phyloP scores from a whole-genome alignment of 352 stramenopile genomes.

The Pseudoperonospora humuli region DNA sequence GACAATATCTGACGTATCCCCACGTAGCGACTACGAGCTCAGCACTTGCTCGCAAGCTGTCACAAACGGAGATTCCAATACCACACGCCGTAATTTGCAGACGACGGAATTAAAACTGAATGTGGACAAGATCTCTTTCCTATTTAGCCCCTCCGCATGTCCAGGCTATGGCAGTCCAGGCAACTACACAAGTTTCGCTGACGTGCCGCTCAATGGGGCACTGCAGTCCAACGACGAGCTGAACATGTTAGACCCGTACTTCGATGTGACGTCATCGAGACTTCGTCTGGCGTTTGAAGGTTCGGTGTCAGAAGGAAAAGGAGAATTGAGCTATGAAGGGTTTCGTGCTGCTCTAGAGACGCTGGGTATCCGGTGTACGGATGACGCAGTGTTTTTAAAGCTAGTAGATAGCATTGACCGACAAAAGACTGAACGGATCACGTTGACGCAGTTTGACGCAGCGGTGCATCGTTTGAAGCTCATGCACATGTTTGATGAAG shows the following conservation, averaged over 20 bases:
- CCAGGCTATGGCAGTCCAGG: conserved; percentile 9
- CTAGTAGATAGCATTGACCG: conserved; percentile 64
- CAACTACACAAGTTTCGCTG: conserved; percentile 45
- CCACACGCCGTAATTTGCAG: conserved; percentile 17
- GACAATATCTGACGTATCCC: no score
- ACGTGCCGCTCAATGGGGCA: conserved; percentile 27
- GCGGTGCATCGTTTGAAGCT: conserved; percentile 83
- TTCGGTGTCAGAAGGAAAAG: conserved; percentile 37
- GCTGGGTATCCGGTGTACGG: conserved; percentile 63
- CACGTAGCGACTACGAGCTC: conserved; percentile 16
- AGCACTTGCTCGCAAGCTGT: conserved; percentile 4
- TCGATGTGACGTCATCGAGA: conserved; percentile 72
- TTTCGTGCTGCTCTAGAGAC: conserved; percentile 54
- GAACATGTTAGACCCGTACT: conserved; percentile 81
- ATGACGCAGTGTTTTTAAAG: conserved; percentile 64
- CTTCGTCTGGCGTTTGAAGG: conserved; percentile 67
- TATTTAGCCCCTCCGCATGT: conserved; percentile 57
- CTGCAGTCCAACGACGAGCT: conserved; percentile 55
- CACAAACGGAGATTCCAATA: conserved; percentile 4
- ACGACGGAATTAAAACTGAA: conserved; percentile 65
- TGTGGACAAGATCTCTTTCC: conserved; percentile 76
- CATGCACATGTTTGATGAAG: conserved; percentile 79
- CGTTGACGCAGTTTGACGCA: conserved; percentile 68
- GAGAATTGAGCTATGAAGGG: conserved; percentile 43
- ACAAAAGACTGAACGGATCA: conserved; percentile 33